Base-by-base conservation (phyloP, 768 basidiomycete species). In the Clitopilus passeckerianus region DNA sequence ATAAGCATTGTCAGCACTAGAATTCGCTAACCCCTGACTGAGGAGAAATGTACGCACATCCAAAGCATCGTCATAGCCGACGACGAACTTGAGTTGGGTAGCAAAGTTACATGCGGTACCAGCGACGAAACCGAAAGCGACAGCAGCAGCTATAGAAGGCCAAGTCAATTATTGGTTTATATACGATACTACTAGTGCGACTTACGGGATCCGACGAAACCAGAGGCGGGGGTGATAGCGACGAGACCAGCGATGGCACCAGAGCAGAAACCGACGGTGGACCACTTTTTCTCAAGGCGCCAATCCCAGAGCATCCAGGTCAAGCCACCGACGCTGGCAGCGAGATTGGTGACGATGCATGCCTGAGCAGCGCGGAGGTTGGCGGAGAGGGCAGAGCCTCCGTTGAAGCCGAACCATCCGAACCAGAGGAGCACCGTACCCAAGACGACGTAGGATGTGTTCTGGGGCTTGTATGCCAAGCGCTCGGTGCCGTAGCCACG, bases 281-380 rank as follows among this genome's bases (percentile, higher is more conserved):
- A 87, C 95, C 94, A 97, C 70, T 97, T 96, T 71, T 82, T 83
- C 73, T 97, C 95, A 53, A 97, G 81, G 59, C 95, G 87, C 73
- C 86, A 98, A 77, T 98, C 95, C 91, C 86, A 91, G 57, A 95
- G 73, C 92, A 95, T 94, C 93, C 93, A 96, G 3, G 90, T 90
- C 59, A 95, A 62, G 4, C 92, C 93, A 41, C 88, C 94, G n/a
- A 93, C 88, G 54, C 83, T 83, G 1, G 93, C 96, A 1, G 94
- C 91, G 58, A 98, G 74, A 72, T 98, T 98, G 59, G 96, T 98
- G 64, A 94, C 89, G 64, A 95, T 89, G 75, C 93, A 92, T 1
- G 96, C 94, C 70, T 91, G 81, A 12, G 87, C 83, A 6, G 94
- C 95, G 64, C 93, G 85, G 61, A 95, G 76, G 73, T 94, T 96